These are phyloP conservation scores for Ceratocystis ficicola DNA, from an alignment of 2,329 filamentous ascomycete species.

Conservation along the genomic window DNA sequence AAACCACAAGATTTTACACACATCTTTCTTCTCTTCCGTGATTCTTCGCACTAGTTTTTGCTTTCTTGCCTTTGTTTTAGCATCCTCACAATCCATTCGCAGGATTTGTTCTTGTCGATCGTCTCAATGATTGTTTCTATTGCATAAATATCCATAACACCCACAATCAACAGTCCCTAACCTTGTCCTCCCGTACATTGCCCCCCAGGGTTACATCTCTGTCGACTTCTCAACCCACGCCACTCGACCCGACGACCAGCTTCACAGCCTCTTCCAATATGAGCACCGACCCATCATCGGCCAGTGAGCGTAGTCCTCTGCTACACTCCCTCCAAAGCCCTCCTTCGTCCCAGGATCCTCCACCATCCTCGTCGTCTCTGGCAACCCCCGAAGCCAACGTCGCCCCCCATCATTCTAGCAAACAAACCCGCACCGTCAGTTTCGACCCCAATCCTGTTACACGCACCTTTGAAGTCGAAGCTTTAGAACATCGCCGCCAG, in stretches of 20 bases:
- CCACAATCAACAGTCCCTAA: too few relatives aligned
- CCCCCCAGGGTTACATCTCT: background rate
- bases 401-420: constrained; percentile 26
- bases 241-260: background rate
- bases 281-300: constrained; percentile 16
- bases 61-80: too few relatives aligned
- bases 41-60: too few relatives aligned
- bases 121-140: too few relatives aligned
- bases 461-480: constrained; percentile 46
- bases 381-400: background rate
- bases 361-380: background rate
- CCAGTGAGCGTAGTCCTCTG: constrained; percentile 19
- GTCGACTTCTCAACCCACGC: background rate
- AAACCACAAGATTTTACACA: too few relatives aligned
- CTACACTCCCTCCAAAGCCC: constrained; percentile 13
- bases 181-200: background rate
- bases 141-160: too few relatives aligned
- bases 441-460: constrained; percentile 60
- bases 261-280: constrained; percentile 10
- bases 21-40: too few relatives aligned
- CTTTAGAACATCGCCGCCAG: constrained; percentile 29
- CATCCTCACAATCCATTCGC: too few relatives aligned
- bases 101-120: too few relatives aligned
- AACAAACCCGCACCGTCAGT: constrained; percentile 53
- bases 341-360: background rate